Percentiles rank a stretch among this genome's conserved stretches.
Conservation (phyloP, 306 rosid genomes). For the Castanea mollissima region DNA sequence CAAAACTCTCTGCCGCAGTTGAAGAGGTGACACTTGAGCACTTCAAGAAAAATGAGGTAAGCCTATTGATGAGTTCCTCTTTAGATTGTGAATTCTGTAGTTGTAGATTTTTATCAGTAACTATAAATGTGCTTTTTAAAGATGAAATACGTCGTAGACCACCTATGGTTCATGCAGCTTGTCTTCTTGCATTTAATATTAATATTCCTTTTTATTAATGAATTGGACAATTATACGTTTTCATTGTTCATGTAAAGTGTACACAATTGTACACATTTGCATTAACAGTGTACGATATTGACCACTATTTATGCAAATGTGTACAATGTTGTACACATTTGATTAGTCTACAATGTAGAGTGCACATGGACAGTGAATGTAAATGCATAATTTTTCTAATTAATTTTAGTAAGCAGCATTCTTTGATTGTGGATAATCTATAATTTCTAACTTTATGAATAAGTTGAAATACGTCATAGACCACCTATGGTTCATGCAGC, state of each 20-base stretch:
- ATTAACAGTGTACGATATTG: too few relatives aligned
- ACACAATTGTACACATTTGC: too few relatives aligned
- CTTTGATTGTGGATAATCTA: too few relatives aligned
- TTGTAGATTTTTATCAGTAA: neutral
- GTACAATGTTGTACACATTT: too few relatives aligned
- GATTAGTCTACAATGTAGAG: too few relatives aligned
- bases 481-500: neutral
- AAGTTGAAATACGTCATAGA: neutral
- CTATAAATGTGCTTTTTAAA: neutral
- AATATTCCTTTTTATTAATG: neutral
- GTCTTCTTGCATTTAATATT: neutral
- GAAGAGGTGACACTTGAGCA: constrained; percentile 97
- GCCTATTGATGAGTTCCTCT: neutral
- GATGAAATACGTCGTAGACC: neutral
- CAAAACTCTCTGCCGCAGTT: constrained; percentile 83
- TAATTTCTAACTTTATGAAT: too few relatives aligned
- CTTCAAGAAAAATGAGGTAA: constrained; percentile 91
- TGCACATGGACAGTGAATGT: too few relatives aligned
- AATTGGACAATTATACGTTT: too few relatives aligned
- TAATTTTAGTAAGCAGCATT: too few relatives aligned
- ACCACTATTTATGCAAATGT: too few relatives aligned
- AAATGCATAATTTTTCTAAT: too few relatives aligned
- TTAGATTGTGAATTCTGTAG: neutral
- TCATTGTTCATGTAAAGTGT: too few relatives aligned
- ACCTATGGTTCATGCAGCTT: neutral